These are phyloP conservation scores for Breviolum minutum DNA, from an alignment of 73 alveolate species.

Conservation along the genomic window DNA sequence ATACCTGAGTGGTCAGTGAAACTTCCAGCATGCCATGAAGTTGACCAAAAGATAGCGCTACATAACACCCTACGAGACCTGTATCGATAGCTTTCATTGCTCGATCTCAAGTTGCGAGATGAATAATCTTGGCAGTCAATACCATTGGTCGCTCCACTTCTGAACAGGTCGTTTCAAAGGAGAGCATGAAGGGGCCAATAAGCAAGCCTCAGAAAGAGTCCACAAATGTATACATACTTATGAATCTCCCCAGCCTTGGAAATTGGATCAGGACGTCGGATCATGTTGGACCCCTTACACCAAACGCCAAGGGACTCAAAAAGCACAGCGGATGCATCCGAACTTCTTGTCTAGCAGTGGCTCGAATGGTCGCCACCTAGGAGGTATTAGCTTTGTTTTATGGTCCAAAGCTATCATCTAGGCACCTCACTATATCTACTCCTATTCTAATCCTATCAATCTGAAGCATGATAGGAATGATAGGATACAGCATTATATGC, in stretches of 20 bases:
- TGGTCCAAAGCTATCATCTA: no score
- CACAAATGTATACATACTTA: no score
- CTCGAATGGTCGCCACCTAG: constrained; percentile 10
- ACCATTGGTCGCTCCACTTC: constrained; percentile 51
- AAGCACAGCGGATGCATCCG: constrained; percentile 78
- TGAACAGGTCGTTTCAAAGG: constrained; percentile 55
- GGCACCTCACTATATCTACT: not conserved
- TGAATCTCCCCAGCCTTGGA: no score
- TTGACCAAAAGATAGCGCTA: not conserved
- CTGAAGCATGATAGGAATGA: no score
- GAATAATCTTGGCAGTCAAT: constrained; percentile 33
- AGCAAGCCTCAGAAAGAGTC: constrained; percentile 27
- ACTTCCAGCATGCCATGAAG: not conserved
- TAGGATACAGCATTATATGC: no score
- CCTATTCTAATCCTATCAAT: not conserved
- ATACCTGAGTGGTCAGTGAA: not conserved
- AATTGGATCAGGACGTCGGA: not conserved
- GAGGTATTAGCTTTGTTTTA: not conserved
- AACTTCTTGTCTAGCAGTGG: constrained; percentile 29
- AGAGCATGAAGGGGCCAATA: constrained; percentile 61
- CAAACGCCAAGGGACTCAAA: not conserved
- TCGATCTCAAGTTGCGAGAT: not conserved
- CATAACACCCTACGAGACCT: not conserved
- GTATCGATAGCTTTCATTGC: not conserved
- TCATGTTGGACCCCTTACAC: no score